Evolutionary conservation across 2,329 filamentous ascomycete genomes (phyloP), one percentile per base, ranked within the genome.

Genomic region (Nothomitra cinnamomea): DNA sequence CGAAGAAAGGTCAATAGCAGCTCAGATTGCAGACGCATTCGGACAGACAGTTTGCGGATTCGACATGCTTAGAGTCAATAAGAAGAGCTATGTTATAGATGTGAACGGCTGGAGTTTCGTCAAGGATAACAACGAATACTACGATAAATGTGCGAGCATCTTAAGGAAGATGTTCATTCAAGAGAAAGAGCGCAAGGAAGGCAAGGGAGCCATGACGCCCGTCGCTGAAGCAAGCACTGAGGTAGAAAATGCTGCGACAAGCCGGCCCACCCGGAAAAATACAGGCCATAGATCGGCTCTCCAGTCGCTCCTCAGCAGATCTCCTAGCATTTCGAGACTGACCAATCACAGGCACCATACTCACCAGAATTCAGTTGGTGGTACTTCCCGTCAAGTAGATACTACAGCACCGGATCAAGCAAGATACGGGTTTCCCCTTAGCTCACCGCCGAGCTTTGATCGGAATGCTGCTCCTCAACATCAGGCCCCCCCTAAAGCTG

Each of bases 31-130:
- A 1, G 83, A 80, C 45, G 85, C 87, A 0, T 98, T 98, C 66
- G 92, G 90, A 0, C 92, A 98, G 66, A 77, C 87, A 53, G 89
- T 98, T 2, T 98, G 92, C 64, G 92, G 92, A 0, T 98, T 98
- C 62, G 92, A 98, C 65, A 75, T 98, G 56, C 73, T 98, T 54
- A 82, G 94, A 25, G 87, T 89, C 12, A 82, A 80, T 51, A 87
- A 88, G 15, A 87, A 87, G 66, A 96, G 90, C 65, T 98, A 87
- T 68, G 92, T 98, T 50, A 98, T 98, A 60, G 92, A 98, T 62
- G 92, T 98, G 61, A 98, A 98, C 66, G 92, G 92, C 12, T 98
- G 94, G 94, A 96, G 90, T 64, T 98, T 98, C 62, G 92, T 98
- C 66, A 98, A 98, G 66, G 94, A 98, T 66, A 98, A 98, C 62